phyloP scores from a whole-genome alignment of 768 basidiomycete species.

The Lactarius evosmus region DNA sequence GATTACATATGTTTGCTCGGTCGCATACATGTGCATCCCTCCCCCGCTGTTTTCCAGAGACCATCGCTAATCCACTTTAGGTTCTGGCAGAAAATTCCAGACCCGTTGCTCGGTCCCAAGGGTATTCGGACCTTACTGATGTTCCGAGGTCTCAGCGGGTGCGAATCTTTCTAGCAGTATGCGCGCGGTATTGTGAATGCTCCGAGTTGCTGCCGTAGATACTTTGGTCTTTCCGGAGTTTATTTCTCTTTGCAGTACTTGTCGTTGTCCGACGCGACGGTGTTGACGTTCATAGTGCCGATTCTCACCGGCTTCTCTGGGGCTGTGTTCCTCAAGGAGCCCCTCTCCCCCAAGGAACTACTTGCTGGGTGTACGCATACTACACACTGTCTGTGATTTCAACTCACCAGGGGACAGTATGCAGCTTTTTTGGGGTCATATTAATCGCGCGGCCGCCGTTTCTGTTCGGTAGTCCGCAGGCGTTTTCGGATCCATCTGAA shows the following conservation, averaged over 20 bases:
- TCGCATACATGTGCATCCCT: background rate
- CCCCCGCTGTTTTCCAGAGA: background rate
- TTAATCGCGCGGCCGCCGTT: slow-evolving; percentile 70
- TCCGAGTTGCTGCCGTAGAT: background rate
- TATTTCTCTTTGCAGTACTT: slow-evolving; percentile 1
- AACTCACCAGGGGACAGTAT: background rate
- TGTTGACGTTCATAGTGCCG: background rate
- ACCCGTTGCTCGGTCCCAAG: background rate
- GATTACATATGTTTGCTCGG: background rate
- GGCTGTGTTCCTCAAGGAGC: background rate
- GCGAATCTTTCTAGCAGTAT: background rate
- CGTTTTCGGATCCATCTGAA: background rate
- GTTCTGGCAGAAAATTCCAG: background rate
- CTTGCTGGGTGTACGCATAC: background rate
- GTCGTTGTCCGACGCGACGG: background rate
- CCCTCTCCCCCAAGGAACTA: background rate
- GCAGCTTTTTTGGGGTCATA: background rate
- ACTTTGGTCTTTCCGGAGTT: background rate
- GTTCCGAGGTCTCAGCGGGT: background rate
- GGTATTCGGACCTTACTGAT: background rate
- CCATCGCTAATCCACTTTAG: background rate
- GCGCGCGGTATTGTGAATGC: background rate
- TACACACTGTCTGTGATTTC: background rate
- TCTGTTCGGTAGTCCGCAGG: slow-evolving; percentile 52
- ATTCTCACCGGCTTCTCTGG: background rate